phyloP scores from a whole-genome alignment of 2,329 filamentous ascomycete genomes.

The Cytospora schulzeri region DNA sequence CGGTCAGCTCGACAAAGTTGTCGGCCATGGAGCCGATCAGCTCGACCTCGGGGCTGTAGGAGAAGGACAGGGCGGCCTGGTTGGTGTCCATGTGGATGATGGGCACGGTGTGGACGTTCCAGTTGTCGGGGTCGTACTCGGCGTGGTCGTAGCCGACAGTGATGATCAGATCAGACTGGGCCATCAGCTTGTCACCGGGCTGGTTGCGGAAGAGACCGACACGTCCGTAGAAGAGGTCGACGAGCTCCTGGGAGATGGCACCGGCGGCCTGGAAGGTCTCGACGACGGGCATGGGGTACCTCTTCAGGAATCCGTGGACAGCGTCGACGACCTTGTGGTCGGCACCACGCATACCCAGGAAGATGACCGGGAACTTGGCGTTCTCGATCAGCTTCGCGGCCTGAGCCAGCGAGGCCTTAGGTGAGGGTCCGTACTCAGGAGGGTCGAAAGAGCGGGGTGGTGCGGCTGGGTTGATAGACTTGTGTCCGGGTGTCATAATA shows the following conservation, averaged over 20 bases:
- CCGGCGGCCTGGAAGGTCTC: slow-evolving; percentile 54
- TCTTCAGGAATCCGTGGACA: slow-evolving; percentile 44
- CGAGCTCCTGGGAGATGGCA: slow-evolving; percentile 45
- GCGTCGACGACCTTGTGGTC: slow-evolving; percentile 43
- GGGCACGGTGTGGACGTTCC: slow-evolving; percentile 44
- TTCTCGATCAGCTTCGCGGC: slow-evolving; percentile 39
- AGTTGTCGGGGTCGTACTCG: slow-evolving; percentile 49
- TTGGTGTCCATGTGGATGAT: slow-evolving; percentile 49
- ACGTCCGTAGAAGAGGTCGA: slow-evolving; percentile 48
- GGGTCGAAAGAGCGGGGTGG: slow-evolving; percentile 42
- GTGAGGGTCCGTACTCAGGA: slow-evolving; percentile 44
- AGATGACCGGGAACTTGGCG: slow-evolving; percentile 46
- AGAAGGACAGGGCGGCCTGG: slow-evolving; percentile 42
- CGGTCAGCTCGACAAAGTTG: slow-evolving; percentile 42
- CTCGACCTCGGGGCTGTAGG: slow-evolving; percentile 45
- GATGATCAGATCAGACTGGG: slow-evolving; percentile 46
- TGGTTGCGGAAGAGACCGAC: slow-evolving; percentile 53
- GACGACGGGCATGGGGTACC: slow-evolving; percentile 47
- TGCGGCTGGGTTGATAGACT: slow-evolving; percentile 40
- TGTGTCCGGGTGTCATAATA: slow-evolving; percentile 43
- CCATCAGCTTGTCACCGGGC: slow-evolving; percentile 47
- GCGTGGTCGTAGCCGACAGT: slow-evolving; percentile 50
- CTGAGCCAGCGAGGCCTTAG: slow-evolving; percentile 35
- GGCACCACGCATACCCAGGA: slow-evolving; percentile 47
- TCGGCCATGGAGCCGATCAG: slow-evolving; percentile 46